Evolutionary conservation across 495 filamentous ascomycete species (phyloP).

Genomic region (Cercophora newfieldiana): DNA sequence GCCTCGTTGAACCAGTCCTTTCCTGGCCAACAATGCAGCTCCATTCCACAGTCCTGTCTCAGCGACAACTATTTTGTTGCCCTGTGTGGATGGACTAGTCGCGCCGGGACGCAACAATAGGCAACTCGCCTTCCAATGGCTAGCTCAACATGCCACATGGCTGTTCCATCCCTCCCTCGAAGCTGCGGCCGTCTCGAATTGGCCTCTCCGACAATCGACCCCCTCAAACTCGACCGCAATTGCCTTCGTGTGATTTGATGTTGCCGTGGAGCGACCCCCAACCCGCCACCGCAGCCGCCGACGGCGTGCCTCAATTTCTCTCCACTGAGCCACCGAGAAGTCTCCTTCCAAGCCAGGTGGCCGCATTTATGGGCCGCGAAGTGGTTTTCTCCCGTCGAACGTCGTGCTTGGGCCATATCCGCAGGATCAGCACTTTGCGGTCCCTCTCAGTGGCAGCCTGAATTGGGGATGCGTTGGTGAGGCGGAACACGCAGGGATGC

Average conservation of each 20-base stretch:
- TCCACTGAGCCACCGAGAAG: background rate
- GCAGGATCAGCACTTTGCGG: background rate
- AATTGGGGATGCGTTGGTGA: background rate
- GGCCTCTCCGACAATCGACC: background rate
- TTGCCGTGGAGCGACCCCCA: background rate
- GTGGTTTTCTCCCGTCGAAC: background rate
- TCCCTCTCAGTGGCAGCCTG: background rate
- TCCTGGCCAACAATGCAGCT: constrained; percentile 12
- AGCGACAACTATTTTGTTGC: background rate
- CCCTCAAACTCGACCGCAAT: background rate
- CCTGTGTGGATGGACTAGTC: background rate
- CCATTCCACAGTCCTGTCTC: background rate
- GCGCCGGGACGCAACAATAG: background rate
- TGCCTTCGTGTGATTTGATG: background rate
- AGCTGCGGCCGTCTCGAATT: background rate
- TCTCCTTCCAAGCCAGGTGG: background rate
- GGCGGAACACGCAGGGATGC: background rate
- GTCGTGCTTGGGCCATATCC: background rate
- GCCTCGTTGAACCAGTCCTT: constrained; percentile 4
- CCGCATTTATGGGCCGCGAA: background rate
- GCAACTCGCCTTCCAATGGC: background rate
- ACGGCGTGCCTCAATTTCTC: background rate
- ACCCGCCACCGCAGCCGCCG: background rate
- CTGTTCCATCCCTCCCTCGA: background rate
- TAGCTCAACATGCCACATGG: background rate